Evolutionary conservation across 108 stramenopile species (phyloP).

Genomic region (Cyclotella baltica): DNA sequence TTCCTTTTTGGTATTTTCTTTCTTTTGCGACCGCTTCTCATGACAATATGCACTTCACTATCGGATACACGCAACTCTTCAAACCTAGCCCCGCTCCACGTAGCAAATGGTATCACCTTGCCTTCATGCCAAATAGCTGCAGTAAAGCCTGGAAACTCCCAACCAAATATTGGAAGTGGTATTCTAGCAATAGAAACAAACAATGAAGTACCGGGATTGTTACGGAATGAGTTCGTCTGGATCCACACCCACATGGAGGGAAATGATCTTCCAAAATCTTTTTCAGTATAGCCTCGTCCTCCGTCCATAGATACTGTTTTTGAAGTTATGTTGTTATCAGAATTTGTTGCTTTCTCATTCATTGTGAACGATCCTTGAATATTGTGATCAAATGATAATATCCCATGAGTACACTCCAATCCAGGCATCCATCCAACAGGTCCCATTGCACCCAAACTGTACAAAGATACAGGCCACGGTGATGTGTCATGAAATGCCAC

Average conservation of each 20-base stretch:
- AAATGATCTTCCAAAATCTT: slow-evolving; percentile 40
- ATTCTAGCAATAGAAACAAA: slow-evolving; percentile 48
- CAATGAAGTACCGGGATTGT: slow-evolving; percentile 46
- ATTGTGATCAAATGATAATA: slow-evolving; percentile 46
- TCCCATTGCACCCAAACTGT: slow-evolving; percentile 46
- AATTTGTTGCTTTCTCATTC: not conserved
- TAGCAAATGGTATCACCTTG: slow-evolving; percentile 41
- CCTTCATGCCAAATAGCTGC: slow-evolving; percentile 40
- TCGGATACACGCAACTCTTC: slow-evolving; percentile 38
- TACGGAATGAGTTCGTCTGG: slow-evolving; percentile 43
- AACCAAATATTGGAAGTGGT: slow-evolving; percentile 29
- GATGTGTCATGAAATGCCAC: slow-evolving; percentile 23
- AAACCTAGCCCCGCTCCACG: slow-evolving; percentile 39
- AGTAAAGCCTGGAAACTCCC: slow-evolving; percentile 45
- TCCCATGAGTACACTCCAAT: slow-evolving; percentile 46
- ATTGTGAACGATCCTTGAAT: slow-evolving; percentile 33
- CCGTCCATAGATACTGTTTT: slow-evolving; percentile 31
- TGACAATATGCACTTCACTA: slow-evolving; percentile 32
- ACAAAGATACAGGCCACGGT: slow-evolving; percentile 45
- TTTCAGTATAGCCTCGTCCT: slow-evolving; percentile 45
- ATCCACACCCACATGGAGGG: slow-evolving; percentile 47
- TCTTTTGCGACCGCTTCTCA: slow-evolving; percentile 17
- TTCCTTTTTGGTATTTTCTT: not conserved
- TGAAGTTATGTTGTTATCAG: not conserved
- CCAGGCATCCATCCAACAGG: slow-evolving; percentile 47